Evolutionary conservation across 116 monocot genomes (phyloP), one percentile per base, ranked within the genome.

Genomic region (Papilionanthe hybrid): DNA sequence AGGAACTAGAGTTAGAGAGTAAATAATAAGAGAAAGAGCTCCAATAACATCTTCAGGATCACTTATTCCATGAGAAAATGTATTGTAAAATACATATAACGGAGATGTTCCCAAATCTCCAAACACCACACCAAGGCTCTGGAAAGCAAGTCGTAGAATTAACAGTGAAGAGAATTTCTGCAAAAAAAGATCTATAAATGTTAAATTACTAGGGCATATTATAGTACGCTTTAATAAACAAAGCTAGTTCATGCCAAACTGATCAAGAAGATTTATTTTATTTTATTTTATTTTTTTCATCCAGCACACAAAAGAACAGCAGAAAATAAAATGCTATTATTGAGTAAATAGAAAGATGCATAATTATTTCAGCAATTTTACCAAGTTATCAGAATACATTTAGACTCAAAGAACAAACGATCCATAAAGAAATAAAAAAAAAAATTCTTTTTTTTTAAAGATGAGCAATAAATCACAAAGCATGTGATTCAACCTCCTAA

Each of bases 61-160:
- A 18, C 81, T 68, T 48, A 91, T 78, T 18, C 87, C 89, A 68
- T 83, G 69, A 68, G 93, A 84, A 85, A 93, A 93, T 67, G 88
- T 89, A 41, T 91, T 93, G 83, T 86, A 89, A 75, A 93, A 91
- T 32, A 93, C 93, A 83, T 93, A 93, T 10, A 93, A 68, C 13
- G 93, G 93, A 0, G 93, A 93, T 75, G 93, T 93, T 2, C 93
- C 93, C 78, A 93, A 83, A 77, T 93, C 93, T 68, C 93, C 93
- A 80, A 91, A 93, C 1, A 93, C 93, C 10, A 93, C 83, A 2
- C 91, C 93, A 12, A 91, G 84, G 71, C 93, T 91, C 79, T 93
- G 93, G 78, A 91, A 93, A 15, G 93, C 93, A 63, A 89, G 85
- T 23, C 91, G 78, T 76, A 91, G 53, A n/a, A 93, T 53, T 55